phyloP scores from a whole-genome alignment of 306 rosid genomes.

The Cicer chorassanicum region DNA sequence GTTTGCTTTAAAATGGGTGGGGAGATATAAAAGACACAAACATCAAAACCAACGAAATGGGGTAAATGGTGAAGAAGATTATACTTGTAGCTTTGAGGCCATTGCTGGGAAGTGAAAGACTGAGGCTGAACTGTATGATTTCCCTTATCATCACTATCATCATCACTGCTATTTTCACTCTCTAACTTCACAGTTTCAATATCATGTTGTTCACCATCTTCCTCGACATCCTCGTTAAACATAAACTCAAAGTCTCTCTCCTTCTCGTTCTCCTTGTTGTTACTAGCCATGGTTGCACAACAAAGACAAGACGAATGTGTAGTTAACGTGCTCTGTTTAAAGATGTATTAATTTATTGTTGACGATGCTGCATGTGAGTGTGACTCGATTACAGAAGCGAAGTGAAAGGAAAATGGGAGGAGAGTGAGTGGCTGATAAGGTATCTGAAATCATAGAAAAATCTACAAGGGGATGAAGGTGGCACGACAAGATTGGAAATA shows the following conservation, averaged over 20 bases:
- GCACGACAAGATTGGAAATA: neutral
- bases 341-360: neutral
- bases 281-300: constrained; percentile 45
- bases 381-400: neutral
- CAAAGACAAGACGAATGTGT: neutral
- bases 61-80: neutral
- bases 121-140: constrained; percentile 3
- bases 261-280: constrained; percentile 20
- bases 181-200: constrained; percentile 49
- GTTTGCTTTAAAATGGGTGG: constrained; percentile 1
- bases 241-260: constrained; percentile 49
- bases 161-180: constrained; percentile 43
- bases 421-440: neutral
- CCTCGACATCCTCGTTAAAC: constrained; percentile 44
- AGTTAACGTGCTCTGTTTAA: neutral
- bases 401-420: neutral
- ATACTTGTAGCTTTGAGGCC: constrained; percentile 91
- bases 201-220: constrained; percentile 36
- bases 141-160: constrained; percentile 38
- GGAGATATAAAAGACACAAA: neutral
- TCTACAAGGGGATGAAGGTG: neutral
- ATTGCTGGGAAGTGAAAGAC: constrained; percentile 67
- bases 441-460: neutral
- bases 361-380: neutral
- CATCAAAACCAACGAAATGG: neutral